Evolutionary conservation across 2,329 filamentous ascomycete genomes (phyloP).

Genomic region (Stemphylium lycopersici): DNA sequence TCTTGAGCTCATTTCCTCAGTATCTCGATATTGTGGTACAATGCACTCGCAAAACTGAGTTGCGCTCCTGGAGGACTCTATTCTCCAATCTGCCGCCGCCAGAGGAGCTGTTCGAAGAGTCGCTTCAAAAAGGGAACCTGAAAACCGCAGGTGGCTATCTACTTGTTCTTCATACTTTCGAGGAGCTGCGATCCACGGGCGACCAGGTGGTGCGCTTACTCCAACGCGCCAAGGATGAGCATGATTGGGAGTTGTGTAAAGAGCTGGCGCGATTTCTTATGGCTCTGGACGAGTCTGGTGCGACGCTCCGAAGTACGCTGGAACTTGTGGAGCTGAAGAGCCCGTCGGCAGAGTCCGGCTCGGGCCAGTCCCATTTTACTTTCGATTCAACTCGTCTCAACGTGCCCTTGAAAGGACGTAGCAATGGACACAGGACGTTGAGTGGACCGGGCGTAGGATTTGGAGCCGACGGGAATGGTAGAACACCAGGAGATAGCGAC

Average conservation of each 20-base stretch:
- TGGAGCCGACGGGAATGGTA: conserved; percentile 4
- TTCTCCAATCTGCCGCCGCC: conserved; percentile 91
- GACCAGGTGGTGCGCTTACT: conserved; percentile 83
- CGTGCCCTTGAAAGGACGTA: conserved; percentile 27
- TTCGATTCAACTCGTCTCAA: conserved; percentile 38
- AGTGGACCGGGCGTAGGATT: background rate
- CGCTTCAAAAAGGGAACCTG: conserved; percentile 79
- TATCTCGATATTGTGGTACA: conserved; percentile 96
- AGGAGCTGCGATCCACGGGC: conserved; percentile 65
- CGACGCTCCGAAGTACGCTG: conserved; percentile 76
- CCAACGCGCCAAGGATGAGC: conserved; percentile 77
- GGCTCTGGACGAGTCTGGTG: conserved; percentile 85
- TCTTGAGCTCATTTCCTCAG: conserved; percentile 65
- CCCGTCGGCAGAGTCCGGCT: conserved; percentile 32
- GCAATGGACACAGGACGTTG: conserved; percentile 4
- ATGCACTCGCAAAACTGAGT: conserved; percentile 95
- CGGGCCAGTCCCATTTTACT: conserved; percentile 38
- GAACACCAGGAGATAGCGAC: conserved; percentile 22
- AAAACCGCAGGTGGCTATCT: conserved; percentile 97
- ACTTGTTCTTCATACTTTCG: conserved; percentile 86
- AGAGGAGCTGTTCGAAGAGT: conserved; percentile 91
- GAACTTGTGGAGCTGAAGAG: conserved; percentile 53
- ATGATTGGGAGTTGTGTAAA: conserved; percentile 94
- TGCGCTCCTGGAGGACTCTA: conserved; percentile 91
- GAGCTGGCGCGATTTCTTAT: conserved; percentile 95